Evolutionary conservation across 257 asterid genomes (phyloP), one percentile per base, ranked within the genome.

Genomic region (Solanum pinnatisectum): DNA sequence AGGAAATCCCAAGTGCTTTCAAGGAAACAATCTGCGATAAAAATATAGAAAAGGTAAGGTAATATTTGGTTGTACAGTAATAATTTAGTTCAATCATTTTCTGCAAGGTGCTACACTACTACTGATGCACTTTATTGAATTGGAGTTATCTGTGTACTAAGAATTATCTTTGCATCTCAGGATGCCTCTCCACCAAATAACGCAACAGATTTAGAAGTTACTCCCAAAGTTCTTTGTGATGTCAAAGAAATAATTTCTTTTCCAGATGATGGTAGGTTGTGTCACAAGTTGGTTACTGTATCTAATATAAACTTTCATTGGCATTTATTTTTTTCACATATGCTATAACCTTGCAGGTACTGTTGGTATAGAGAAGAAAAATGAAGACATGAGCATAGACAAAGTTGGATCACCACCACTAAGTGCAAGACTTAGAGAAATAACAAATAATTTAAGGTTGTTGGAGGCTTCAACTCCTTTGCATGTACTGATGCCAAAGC

Each of bases 381-480:
- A 83, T 78, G 87, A 68, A 16, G 56, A 33, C 87, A 36, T 88
- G 59, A 71, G 20, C 86, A 88, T 68, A 42, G 89, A 79, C 81
- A 89, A 86, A 16, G 88, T 71, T 70, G 91, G 87, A 81, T 94
- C 98, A 18, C 98, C 97, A 30, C 94, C 93, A 81, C 93, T 97
- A 11, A 97, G 98, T 89, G 93, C 87, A 85, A 91, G 90, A 90
- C 88, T 97, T 27, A 87, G 90, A 88, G 95, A 93, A 91, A 77
- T 97, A 88, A 88, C 95, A 15, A 89, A 94, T 78, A 91, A 88
- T 81, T 85, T 97, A 42, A 94, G 91, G 81, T 59, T 92, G 23
- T 88, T 96, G 74, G 88, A 86, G 84, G 90, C 97, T 86, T 90
- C 96, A 81, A 91, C 98, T 76, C 95, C 96, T 87, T 73, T 86